A percentile compares a stretch with the other conserved stretches of the same genome.
phyloP scores from a whole-genome alignment of 805 yeast genomes.

The Saturnispora sekii region DNA sequence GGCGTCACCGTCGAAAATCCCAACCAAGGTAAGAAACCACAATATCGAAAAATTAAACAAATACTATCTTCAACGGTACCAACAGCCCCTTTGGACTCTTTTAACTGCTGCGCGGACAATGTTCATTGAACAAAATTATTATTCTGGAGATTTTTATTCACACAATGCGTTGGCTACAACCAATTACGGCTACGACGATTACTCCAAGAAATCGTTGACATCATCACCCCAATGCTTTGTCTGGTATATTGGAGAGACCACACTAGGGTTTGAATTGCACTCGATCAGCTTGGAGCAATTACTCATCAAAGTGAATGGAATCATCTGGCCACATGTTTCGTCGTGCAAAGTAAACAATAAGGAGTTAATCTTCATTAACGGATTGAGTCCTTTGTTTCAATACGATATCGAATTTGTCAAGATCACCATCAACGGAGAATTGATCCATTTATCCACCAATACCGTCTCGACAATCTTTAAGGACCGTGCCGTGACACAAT shows the following conservation, averaged over 20 bases:
- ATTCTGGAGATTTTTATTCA: constrained; percentile 31
- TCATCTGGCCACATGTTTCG: constrained; percentile 59
- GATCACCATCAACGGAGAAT: constrained; percentile 23
- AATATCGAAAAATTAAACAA: constrained; percentile 19
- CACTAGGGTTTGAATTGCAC: constrained; percentile 41
- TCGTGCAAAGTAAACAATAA: constrained; percentile 38
- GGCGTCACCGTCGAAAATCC: background rate
- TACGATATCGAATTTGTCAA: constrained; percentile 45
- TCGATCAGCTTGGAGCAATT: constrained; percentile 34
- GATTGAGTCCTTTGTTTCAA: constrained; percentile 54
- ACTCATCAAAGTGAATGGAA: constrained; percentile 49
- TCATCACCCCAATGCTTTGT: constrained; percentile 30
- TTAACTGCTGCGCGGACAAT: constrained; percentile 42
- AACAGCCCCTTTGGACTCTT: constrained; percentile 48
- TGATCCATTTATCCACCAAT: constrained; percentile 23
- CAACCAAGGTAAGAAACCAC: background rate
- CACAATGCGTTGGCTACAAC: constrained; percentile 31
- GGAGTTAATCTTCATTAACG: constrained; percentile 49
- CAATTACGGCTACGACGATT: constrained; percentile 20
- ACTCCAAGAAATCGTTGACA: constrained; percentile 16
- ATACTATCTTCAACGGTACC: constrained; percentile 14
- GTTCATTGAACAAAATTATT: constrained; percentile 35
- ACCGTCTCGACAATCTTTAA: constrained; percentile 29
- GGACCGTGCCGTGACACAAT: constrained; percentile 25
- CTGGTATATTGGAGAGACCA: constrained; percentile 42